Evolutionary conservation across 169 alveolate genomes (phyloP).

Genomic region (Babesia bigemina): DNA sequence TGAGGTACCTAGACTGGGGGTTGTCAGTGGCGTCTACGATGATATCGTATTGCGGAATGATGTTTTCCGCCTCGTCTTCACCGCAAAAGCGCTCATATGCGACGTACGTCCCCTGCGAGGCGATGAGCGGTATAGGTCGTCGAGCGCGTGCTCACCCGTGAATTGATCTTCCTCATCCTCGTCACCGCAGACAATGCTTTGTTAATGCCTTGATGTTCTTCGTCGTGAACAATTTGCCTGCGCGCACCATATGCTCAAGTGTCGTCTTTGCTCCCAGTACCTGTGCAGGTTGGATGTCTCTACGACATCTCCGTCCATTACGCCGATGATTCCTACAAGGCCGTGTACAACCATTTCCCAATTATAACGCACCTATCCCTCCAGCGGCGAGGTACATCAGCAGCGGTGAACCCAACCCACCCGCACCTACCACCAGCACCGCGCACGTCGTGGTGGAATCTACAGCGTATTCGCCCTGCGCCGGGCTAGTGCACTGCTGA

Average conservation of each 20-base stretch:
- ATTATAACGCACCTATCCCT: constrained; percentile 88
- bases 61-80: constrained; percentile 65
- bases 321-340: constrained; percentile 70
- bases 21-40: constrained; percentile 77
- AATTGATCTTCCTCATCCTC: constrained; percentile 65
- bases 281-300: constrained; percentile 82
- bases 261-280: constrained; percentile 21
- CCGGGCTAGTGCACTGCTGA: constrained; percentile 16
- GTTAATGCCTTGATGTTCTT: constrained; percentile 74
- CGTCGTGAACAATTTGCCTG: constrained; percentile 83
- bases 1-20: constrained; percentile 72
- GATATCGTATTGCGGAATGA: constrained; percentile 71
- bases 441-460: constrained; percentile 75
- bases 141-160: constrained; percentile 4
- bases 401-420: constrained; percentile 98
- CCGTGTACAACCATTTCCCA: not conserved
- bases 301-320: constrained; percentile 84
- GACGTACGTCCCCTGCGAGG: constrained; percentile 26
- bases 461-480: constrained; percentile 4
- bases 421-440: constrained; percentile 96
- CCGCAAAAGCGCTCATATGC: constrained; percentile 70
- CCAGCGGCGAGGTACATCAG: constrained; percentile 94
- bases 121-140: too few relatives aligned
- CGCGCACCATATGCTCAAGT: not conserved
- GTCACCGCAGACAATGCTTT: constrained; percentile 78